A percentile compares a stretch with the other conserved stretches of the same genome.
Conservation (phyloP, 306 rosid genomes). For the Glycine latifolia region DNA sequence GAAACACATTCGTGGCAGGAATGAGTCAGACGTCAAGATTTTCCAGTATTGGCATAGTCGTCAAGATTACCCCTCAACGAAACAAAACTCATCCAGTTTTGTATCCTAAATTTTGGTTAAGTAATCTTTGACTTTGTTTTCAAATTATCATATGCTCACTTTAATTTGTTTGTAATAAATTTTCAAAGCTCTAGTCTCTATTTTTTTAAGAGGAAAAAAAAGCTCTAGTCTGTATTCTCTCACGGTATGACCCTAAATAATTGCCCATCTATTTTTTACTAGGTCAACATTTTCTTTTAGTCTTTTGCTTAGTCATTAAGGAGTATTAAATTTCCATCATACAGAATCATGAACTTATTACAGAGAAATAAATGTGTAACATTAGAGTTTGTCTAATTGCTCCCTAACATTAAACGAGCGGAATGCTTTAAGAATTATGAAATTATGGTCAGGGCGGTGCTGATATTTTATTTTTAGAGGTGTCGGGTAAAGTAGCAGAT, state of each 20-base stretch:
- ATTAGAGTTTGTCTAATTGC: too few relatives aligned
- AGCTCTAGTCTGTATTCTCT: background rate
- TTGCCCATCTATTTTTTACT: constrained; percentile 14
- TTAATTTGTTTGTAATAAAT: background rate
- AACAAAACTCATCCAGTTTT: background rate
- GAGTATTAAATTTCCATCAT: background rate
- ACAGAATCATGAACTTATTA: background rate
- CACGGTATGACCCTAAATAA: background rate
- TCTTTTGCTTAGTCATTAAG: constrained; percentile 1
- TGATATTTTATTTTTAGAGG: too few relatives aligned
- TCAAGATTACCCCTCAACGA: background rate
- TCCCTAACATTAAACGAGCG: background rate
- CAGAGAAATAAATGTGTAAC: background rate
- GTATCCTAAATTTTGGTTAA: background rate
- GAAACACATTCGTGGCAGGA: background rate
- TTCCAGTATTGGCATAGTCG: too few relatives aligned
- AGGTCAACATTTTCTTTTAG: background rate
- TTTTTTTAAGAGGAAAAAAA: too few relatives aligned
- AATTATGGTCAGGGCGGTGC: too few relatives aligned
- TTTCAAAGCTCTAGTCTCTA: background rate
- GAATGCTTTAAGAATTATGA: too few relatives aligned
- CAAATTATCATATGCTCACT: too few relatives aligned
- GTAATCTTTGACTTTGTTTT: constrained; percentile 14
- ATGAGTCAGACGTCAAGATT: constrained; percentile 2
- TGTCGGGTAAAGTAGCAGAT: too few relatives aligned